These are phyloP conservation scores for Eremothecium cymbalariae DNA, from an alignment of 1,139 yeast genomes.

Conservation along the genomic window DNA sequence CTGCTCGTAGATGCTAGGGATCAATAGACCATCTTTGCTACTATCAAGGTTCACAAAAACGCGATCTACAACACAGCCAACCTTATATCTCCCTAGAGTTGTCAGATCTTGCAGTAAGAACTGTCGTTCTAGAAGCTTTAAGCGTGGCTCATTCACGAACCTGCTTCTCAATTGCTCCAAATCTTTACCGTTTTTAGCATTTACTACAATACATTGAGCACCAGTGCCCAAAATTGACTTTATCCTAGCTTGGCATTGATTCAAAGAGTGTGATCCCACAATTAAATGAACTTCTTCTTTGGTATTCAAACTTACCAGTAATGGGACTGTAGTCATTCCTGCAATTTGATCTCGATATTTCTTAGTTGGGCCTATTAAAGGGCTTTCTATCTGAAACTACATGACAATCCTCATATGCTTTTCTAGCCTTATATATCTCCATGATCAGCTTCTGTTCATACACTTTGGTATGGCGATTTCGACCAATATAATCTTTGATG, in stretches of 20 bases:
- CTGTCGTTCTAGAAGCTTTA: constrained; percentile 33
- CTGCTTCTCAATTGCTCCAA: constrained; percentile 13
- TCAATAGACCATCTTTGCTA: constrained; percentile 25
- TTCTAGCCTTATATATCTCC: background rate
- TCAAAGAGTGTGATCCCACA: constrained; percentile 45
- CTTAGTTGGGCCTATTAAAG: background rate
- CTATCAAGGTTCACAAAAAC: constrained; percentile 54
- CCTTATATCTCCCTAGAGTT: constrained; percentile 54
- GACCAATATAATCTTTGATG: background rate
- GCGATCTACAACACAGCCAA: constrained; percentile 58
- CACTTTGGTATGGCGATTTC: background rate
- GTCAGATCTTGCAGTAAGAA: constrained; percentile 41
- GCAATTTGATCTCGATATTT: no score
- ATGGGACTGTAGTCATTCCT: no score
- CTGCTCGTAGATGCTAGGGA: constrained; percentile 37
- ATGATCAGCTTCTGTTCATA: background rate
- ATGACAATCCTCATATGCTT: background rate
- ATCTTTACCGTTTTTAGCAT: constrained; percentile 20
- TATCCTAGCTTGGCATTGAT: constrained; percentile 45
- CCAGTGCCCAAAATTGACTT: constrained; percentile 46
- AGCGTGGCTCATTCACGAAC: constrained; percentile 16
- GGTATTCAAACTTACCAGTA: constrained; percentile 37
- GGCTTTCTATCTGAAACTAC: background rate
- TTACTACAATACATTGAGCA: constrained; percentile 48
- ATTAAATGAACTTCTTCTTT: constrained; percentile 51